Conservation (phyloP, 192 early-diverging fungal species). For the Coemansia sp. region DNA sequence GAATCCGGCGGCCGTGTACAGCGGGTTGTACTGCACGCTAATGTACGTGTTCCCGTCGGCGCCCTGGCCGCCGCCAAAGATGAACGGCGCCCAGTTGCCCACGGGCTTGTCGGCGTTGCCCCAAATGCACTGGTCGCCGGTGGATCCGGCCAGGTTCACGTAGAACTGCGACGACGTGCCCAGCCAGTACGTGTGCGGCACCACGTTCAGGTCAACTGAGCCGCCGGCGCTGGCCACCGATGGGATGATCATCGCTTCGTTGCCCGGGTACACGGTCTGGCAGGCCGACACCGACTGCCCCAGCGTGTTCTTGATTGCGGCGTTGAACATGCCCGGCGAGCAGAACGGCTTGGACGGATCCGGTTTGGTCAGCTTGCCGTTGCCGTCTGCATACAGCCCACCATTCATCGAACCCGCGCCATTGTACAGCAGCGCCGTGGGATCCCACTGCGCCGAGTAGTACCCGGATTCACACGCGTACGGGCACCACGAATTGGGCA, state of each 20-base stretch:
- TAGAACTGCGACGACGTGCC: slow-evolving; percentile 51
- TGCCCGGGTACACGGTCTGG: slow-evolving; percentile 49
- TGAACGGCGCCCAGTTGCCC: slow-evolving; percentile 48
- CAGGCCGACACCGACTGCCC: slow-evolving; percentile 41
- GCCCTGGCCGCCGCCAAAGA: slow-evolving; percentile 46
- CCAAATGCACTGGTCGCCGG: slow-evolving; percentile 40
- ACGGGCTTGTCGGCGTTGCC: slow-evolving; percentile 23
- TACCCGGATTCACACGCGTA: slow-evolving; percentile 45
- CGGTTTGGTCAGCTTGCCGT: slow-evolving; percentile 34
- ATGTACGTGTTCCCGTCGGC: slow-evolving; percentile 48
- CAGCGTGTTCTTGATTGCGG: slow-evolving; percentile 28
- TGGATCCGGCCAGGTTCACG: slow-evolving; percentile 41
- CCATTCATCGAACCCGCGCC: slow-evolving; percentile 48
- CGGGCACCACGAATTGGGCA: slow-evolving; percentile 32
- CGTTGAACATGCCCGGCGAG: slow-evolving; percentile 30
- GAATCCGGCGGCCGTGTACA: slow-evolving; percentile 33
- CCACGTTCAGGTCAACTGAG: slow-evolving; percentile 27
- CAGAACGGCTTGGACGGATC: slow-evolving; percentile 35
- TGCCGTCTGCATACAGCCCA: slow-evolving; percentile 25
- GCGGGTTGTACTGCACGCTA: slow-evolving; percentile 47
- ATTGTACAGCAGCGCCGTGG: slow-evolving; percentile 21
- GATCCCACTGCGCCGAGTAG: slow-evolving; percentile 50
- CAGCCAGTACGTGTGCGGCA: slow-evolving; percentile 46
- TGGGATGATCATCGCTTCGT: slow-evolving; percentile 53
- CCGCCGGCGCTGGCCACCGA: slow-evolving; percentile 33